Percentiles rank a stretch among this genome's conserved stretches.
Conservation (phyloP, 441 rosid species). For the Cnidoscolus chayamansa region DNA sequence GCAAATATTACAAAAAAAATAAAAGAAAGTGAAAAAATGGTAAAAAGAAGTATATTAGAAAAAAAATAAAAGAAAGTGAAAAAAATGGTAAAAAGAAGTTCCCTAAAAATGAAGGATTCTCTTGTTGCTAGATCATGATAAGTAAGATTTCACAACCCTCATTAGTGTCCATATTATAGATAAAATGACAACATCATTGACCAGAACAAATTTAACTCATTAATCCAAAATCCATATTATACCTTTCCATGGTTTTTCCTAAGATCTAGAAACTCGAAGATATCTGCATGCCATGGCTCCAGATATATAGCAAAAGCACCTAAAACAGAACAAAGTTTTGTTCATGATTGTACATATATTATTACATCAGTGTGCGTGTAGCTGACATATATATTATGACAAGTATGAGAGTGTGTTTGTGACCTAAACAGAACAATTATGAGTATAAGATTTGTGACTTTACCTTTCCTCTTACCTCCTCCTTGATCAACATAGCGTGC, state of each 20-base stretch:
- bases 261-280: conserved; percentile 75
- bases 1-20: not conserved
- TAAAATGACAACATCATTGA: not conserved
- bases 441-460: not conserved
- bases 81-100: not conserved
- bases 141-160: not conserved
- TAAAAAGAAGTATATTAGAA: not conserved
- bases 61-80: too few relatives aligned
- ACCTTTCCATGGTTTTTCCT: conserved; percentile 90
- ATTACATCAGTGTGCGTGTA: not conserved
- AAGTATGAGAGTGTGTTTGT: too few relatives aligned
- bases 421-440: not conserved
- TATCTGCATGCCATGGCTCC: conserved; percentile 96
- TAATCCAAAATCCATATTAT: not conserved
- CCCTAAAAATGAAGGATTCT: not conserved
- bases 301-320: conserved; percentile 78
- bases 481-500: conserved; percentile 95
- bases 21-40: not conserved
- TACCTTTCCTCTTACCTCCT: conserved; percentile 93
- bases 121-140: not conserved
- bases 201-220: not conserved
- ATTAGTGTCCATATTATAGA: not conserved
- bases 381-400: too few relatives aligned
- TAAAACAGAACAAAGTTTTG: not conserved
- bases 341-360: conserved; percentile 2